Base-by-base conservation (phyloP, 2,329 filamentous ascomycete genomes). In the Pestalotiopsis sp. region DNA sequence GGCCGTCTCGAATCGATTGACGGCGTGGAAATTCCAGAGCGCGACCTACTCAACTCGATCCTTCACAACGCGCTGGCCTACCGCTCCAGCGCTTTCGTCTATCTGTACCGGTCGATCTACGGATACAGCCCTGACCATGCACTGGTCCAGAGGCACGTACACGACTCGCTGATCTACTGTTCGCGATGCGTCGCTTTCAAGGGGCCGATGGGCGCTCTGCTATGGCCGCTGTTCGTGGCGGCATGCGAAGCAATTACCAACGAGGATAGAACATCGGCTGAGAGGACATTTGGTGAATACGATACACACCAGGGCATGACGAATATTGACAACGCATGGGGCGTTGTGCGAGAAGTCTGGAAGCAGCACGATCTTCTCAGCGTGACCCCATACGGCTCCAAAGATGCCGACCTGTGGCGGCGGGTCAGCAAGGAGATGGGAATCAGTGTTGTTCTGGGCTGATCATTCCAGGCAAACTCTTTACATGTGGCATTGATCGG, bases 141-240 rank as follows among this genome's bases (percentile, higher is more conserved):
- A 2, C 78, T 82, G 9, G 87, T 91, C 12, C 89, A 90, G 76
- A 80, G 79, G 17, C 87, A 90, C 72, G 77, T 84, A 0, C 85
- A 84, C 69, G 74, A 82, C 2, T 83, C 86, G 4, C 81, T 90
- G 4, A 76, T 78, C 14, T 86, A 89, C 70, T 90, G 88, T 73
- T 81, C 84, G 5, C 83, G 83, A 38, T 89, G 87, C 0, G 87
- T 89, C 36, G 80, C 79, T 25, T 85, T 86, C 69, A 80, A 81
- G 59, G 89, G 89, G 0, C 89, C 89, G 0, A 90, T 91, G 86
- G 85, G 87, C 1, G 89, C 89, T 2, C 79, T 91, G 45, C 81
- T 91, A 2, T 91, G 89, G 88, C 89, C 89, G 1, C 79, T 91
- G 2, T 91, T 91, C 72, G 88, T 89, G 11, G 86, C 88, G 2